A percentile compares a stretch with the other conserved stretches of the same genome.
Conservation (phyloP, 2,329 filamentous ascomycete species). For the Paraphoma sp. region DNA sequence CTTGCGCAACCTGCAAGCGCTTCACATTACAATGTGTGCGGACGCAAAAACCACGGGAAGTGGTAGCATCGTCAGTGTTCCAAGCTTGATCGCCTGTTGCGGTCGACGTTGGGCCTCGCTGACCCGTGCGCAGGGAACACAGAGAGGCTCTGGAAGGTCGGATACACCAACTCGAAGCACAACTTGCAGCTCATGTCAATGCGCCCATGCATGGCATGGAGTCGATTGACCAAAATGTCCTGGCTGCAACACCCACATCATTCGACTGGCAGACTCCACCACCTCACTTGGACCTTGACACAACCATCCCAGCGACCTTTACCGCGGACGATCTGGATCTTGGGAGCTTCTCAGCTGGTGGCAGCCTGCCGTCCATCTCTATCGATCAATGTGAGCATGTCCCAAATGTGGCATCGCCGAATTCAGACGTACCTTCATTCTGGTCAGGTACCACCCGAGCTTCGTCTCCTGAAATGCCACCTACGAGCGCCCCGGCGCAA, state of each 20-base stretch:
- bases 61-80: constrained; percentile 43
- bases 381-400: constrained; percentile 47
- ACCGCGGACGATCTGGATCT: constrained; percentile 32
- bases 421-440: constrained; percentile 46
- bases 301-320: constrained; percentile 33
- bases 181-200: constrained; percentile 43
- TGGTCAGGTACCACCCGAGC: constrained; percentile 46
- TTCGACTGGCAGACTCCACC: constrained; percentile 41
- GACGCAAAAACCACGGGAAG: constrained; percentile 45
- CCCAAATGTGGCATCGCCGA: constrained; percentile 34
- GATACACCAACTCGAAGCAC: constrained; percentile 47
- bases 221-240: constrained; percentile 35
- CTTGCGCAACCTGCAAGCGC: constrained; percentile 46
- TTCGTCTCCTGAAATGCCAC: constrained; percentile 43
- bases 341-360: constrained; percentile 30
- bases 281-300: constrained; percentile 33
- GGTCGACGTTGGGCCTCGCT: constrained; percentile 7
- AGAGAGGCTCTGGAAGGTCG: constrained; percentile 44
- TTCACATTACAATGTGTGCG: constrained; percentile 46
- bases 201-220: constrained; percentile 48
- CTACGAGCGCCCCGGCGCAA: constrained; percentile 33
- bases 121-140: constrained; percentile 36
- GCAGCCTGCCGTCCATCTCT: constrained; percentile 42
- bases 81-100: not conserved
- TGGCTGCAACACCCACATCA: constrained; percentile 32